Evolutionary conservation across 352 stramenopile species (phyloP), one percentile per base, ranked within the genome.

Genomic region (Pythium insidiosum): DNA sequence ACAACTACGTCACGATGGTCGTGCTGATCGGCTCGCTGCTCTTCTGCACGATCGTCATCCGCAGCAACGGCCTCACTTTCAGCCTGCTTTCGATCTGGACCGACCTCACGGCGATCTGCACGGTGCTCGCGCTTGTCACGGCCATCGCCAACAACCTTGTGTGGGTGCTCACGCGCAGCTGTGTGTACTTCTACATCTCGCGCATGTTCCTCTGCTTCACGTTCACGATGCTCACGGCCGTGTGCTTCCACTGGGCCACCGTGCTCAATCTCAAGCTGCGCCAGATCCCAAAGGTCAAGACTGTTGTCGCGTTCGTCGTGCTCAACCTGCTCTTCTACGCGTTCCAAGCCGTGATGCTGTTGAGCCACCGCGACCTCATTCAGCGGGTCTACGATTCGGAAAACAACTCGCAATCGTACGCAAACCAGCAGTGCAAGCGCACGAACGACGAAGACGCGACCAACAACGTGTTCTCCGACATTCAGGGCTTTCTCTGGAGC

Each of bases 1-100:
- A 94, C 64, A 94, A 88, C 39, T 94, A 90, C 60, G 78, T 94
- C 22, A 88, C 78, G 1, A 83, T 94, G 54, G 81, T 91, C 26
- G 68, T 94, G 16, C 61, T 94, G n/a, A 73, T 88, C 26, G 71
- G 78, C 6, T 84, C 76, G 23, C 59, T 94, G 24, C 53, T 84
- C 2, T 94, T 94, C 40, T 94, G 81, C 49, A 75, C 71, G 24
- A 61, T 90, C 11, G 80, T 87, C 33, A 89, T 94, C 45, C 73
- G 70, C 15, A 86, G 77, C 45, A 86, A 94, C 46, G 81, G 81
- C 0, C 61, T 94, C 4, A 68, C 77, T 16, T 90, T 94, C 61
- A 88, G 73, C 13, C 62, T 89, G 16, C 77, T 78, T 30, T 90
- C 81, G 19, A 87, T 91, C 54, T 94, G 80, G 76, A 91, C 76